phyloP scores from a whole-genome alignment of 306 rosid genomes.

The Sicyos baderoa region DNA sequence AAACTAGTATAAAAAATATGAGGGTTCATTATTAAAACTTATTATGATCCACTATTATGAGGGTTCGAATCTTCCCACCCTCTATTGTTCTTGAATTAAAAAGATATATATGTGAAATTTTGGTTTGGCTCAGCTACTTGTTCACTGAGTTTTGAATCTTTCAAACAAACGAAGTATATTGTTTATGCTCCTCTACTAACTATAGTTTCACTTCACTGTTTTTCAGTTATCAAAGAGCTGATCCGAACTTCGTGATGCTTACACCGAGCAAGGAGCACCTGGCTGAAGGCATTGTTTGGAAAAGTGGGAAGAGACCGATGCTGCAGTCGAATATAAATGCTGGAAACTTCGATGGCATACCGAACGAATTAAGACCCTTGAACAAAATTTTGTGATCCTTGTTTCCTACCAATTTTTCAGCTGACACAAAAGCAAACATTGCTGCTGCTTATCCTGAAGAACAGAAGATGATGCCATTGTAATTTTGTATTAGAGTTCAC shows the following conservation, averaged over 20 bases:
- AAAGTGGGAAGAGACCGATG: constrained; percentile 73
- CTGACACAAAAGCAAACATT: not conserved
- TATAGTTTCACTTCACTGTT: constrained; percentile 8
- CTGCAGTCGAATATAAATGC: constrained; percentile 59
- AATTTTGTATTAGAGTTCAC: not conserved
- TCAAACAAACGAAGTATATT: not conserved
- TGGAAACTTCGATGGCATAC: constrained; percentile 71
- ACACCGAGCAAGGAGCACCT: constrained; percentile 84
- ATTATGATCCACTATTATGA: too few species aligned
- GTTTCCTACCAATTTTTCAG: not conserved
- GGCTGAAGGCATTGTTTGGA: constrained; percentile 74
- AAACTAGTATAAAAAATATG: not conserved
- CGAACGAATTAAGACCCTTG: constrained; percentile 66
- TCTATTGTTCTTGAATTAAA: too few species aligned
- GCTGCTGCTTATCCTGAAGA: constrained; percentile 9
- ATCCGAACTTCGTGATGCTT: constrained; percentile 88
- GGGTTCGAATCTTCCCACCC: too few species aligned
- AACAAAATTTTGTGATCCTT: constrained; percentile 47
- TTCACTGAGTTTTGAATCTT: not conserved
- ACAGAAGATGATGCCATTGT: constrained; percentile 5
- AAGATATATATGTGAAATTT: not conserved
- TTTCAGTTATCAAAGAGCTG: constrained; percentile 89
- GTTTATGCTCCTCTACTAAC: not conserved
- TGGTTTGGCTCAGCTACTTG: not conserved
- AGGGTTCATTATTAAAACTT: too few species aligned